phyloP scores from a whole-genome alignment of 2,329 filamentous ascomycete genomes.

The Chaetomium strumarium region DNA sequence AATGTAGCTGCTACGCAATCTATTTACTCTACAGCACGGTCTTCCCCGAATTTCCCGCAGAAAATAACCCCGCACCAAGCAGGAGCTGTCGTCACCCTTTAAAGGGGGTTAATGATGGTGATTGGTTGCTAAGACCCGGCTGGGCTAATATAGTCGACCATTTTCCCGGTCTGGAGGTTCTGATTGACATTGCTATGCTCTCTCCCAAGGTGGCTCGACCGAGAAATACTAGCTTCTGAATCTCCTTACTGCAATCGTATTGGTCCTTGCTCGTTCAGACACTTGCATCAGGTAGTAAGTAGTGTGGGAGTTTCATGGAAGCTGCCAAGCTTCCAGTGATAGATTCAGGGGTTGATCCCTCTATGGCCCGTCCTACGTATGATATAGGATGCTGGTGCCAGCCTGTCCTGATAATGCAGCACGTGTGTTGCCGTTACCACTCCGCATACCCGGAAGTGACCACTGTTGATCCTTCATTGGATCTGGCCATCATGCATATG shows the following conservation, averaged over 20 bases:
- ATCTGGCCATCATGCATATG: too few species aligned
- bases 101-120: neutral
- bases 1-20: slow-evolving; percentile 4
- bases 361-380: too few species aligned
- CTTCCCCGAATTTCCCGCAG: neutral
- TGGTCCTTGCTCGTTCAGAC: too few species aligned
- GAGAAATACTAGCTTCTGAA: too few species aligned
- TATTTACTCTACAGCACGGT: slow-evolving; percentile 7
- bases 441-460: too few species aligned
- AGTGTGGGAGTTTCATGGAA: slow-evolving; percentile 8
- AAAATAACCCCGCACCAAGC: slow-evolving; percentile 4
- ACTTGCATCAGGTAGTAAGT: too few species aligned
- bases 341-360: neutral
- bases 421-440: too few species aligned
- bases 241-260: too few species aligned
- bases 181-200: slow-evolving; percentile 7
- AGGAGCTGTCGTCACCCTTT: neutral
- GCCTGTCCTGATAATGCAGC: too few species aligned
- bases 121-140: slow-evolving; percentile 1
- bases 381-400: too few species aligned
- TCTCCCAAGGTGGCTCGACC: neutral
- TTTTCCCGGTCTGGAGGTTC: slow-evolving; percentile 14
- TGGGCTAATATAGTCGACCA: slow-evolving; percentile 9
- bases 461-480: too few species aligned
- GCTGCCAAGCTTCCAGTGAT: slow-evolving; percentile 1